Evolutionary conservation across 139 green algal genomes (phyloP), one percentile per base, ranked within the genome.

Genomic region (Chlorella sp.): DNA sequence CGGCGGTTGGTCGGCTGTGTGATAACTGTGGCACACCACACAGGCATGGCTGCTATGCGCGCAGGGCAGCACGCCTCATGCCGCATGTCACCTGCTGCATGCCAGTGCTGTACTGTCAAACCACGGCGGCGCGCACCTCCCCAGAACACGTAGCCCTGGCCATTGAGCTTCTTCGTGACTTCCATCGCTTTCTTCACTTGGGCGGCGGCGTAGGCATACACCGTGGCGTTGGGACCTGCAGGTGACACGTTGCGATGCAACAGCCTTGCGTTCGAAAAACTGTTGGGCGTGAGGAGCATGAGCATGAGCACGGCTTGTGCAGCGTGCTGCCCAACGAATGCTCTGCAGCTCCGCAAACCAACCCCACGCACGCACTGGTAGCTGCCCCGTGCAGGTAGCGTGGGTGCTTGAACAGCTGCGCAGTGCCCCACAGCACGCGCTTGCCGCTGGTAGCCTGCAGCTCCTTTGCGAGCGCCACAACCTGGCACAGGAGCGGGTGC

Each of bases 341-440:
- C n/a, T n/a, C n/a, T n/a, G n/a, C n/a, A n/a, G n/a, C n/a, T n/a
- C n/a, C n/a, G n/a, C n/a, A n/a, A n/a, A n/a, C n/a, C n/a, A n/a
- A 38, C 7, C 13, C 16, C 32, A 20, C 60, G 9, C 71, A 4
- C 76, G 85, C 36, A 92, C 90, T 91, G 51, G 90, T 94, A 56
- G 91, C 93, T 9, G 93, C 93, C 12, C 93, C 93, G 41, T 96
- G 93, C 86, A 93, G 91, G 83, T 94, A 96, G 51, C 92, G 85
- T 26, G 89, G 93, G 83, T 96, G 90, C 78, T 94, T 94, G 89
- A 96, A 96, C 11, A 96, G 89, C 82, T 96, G 91, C 68, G 93
- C 93, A 4, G 93, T 96, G 79, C 90, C 93, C 93, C 93, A 96
- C 44, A 96, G 88, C 38, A 87, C 64, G 71, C 82, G 76, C 57